Evolutionary conservation across 2,329 filamentous ascomycete species (phyloP), one percentile per base, ranked within the genome.

Genomic region (Lasiodiplodia theobromae): DNA sequence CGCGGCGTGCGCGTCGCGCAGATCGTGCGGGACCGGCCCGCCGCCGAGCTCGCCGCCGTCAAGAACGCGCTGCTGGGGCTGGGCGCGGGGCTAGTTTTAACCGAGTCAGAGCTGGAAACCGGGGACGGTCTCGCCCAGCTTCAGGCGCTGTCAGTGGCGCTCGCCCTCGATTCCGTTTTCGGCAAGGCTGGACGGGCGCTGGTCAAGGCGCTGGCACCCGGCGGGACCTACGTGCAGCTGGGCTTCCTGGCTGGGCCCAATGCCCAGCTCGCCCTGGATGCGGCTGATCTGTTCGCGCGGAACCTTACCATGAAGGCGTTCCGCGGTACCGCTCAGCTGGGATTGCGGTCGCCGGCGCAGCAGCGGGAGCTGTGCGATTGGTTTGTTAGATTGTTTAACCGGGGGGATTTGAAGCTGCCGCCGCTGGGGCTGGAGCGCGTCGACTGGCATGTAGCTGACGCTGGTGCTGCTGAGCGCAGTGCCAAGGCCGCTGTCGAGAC

Each of bases 231-330:
- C 21, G 58, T 63, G 37, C 58, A 63, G 38, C 58, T 63, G 18
- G 58, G 58, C n/a, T 63, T 63, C 37, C 38, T 63, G 18, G 34
- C n/a, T 11, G 58, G 58, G n/a, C n/a, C 25, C 37, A 2, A 2
- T 2, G 58, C 18, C 14, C 58, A 34, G 58, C 37, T 63, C 7
- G 18, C 11, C 37, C n/a, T 63, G 23, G 58, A 63, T 49, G 4
- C 58, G 12, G 11, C 25, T 16, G 58, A 63, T 11, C 16, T 63
- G 40, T 63, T 63, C 34, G 58, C 2, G 6, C 37, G 58, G 18
- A n/a, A 49, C n/a, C 25, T 63, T 10, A 28, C 16, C n/a, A 63
- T 63, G 40, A 63, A 63, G 58, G 58, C n/a, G 16, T 63, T 63
- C 21, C 58, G 58, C 23, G 58, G 58, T 11, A 23, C 58, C 10